Evolutionary conservation across 176 grass and related monocot genomes (phyloP).

Genomic region (Carex scoparia): DNA sequence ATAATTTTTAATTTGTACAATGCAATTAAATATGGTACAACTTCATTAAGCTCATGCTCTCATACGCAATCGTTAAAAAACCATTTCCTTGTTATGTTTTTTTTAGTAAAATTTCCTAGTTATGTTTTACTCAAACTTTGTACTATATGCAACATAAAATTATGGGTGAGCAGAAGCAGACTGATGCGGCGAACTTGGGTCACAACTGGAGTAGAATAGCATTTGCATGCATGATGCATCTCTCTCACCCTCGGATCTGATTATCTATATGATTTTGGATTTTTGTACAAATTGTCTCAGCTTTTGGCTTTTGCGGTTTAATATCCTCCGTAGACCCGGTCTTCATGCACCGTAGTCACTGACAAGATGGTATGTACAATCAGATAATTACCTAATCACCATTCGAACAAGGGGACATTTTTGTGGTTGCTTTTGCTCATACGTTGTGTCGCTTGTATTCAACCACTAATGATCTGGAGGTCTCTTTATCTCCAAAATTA

Average conservation of each 20-base stretch:
- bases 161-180: neutral
- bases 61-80: too few species aligned
- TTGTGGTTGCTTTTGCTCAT: constrained; percentile 26
- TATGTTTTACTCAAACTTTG: neutral
- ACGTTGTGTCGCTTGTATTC: constrained; percentile 33
- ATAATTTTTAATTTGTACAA: neutral
- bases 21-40: too few species aligned
- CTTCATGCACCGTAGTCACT: neutral
- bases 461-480: constrained; percentile 28
- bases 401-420: neutral
- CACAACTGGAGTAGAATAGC: constrained; percentile 6
- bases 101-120: too few species aligned
- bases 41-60: too few species aligned
- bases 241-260: constrained; percentile 27
- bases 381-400: neutral
- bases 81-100: too few species aligned
- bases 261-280: constrained; percentile 23
- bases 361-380: neutral
- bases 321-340: neutral
- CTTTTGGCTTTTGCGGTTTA: constrained; percentile 7
- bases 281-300: constrained; percentile 16
- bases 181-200: neutral
- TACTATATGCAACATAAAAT: neutral
- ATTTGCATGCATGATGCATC: constrained; percentile 13
- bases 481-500: constrained; percentile 17